Percentiles rank a stretch among this genome's conserved stretches.
phyloP scores from a whole-genome alignment of 176 grass and related monocot species.

The maize (Zea mays) region DNA sequence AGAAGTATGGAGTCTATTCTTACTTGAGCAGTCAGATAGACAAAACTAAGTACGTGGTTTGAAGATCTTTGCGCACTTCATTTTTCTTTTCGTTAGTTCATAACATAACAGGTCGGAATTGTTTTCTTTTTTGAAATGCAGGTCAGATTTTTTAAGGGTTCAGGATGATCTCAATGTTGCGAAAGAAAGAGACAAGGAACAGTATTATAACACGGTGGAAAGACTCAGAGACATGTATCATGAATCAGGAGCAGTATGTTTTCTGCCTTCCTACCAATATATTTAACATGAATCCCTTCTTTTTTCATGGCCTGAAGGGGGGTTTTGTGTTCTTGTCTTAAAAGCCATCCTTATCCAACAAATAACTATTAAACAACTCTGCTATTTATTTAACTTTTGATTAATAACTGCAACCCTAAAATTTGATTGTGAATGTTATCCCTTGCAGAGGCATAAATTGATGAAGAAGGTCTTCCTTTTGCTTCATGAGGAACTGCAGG shows the following conservation, averaged over 20 bases:
- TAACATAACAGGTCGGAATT: not conserved
- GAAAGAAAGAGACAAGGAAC: slow-evolving; percentile 58
- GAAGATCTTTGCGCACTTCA: slow-evolving; percentile 1
- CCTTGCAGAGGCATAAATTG: slow-evolving; percentile 74
- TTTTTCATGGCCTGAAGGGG: not conserved
- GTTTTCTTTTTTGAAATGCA: slow-evolving; percentile 15
- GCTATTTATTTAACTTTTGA: slow-evolving; percentile 17
- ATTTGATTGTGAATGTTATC: slow-evolving; percentile 36
- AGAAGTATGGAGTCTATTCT: slow-evolving; percentile 69
- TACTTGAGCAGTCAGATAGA: slow-evolving; percentile 72
- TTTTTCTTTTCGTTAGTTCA: slow-evolving; percentile 2
- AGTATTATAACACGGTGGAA: slow-evolving; percentile 63
- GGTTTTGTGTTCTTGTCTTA: slow-evolving; percentile 7
- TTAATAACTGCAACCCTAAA: slow-evolving; percentile 25
- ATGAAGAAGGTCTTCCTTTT: slow-evolving; percentile 89
- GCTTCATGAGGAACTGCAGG: slow-evolving; percentile 87
- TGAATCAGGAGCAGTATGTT: slow-evolving; percentile 59
- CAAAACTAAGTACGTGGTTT: slow-evolving; percentile 69
- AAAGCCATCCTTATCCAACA: slow-evolving; percentile 14
- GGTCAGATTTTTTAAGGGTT: slow-evolving; percentile 62
- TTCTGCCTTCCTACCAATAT: slow-evolving; percentile 38
- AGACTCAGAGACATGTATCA: slow-evolving; percentile 76
- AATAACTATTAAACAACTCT: not conserved
- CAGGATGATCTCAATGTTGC: slow-evolving; percentile 63
- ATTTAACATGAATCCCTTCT: slow-evolving; percentile 18